phyloP scores from a whole-genome alignment of 176 grass and related monocot genomes.

The Paspalum vaginatum region DNA sequence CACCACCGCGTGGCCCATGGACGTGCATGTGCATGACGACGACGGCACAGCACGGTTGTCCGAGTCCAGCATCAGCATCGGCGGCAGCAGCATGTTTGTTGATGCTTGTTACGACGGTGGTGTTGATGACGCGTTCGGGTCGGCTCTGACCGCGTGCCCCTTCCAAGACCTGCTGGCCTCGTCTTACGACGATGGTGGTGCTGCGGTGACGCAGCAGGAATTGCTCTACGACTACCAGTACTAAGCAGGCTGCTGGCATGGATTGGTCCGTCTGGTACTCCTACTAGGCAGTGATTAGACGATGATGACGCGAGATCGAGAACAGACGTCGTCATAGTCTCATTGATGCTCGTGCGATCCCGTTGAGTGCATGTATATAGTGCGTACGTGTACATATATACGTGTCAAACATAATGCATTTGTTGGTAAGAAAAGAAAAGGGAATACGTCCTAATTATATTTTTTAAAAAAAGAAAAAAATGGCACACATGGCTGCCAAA shows the following conservation, averaged over 20 bases:
- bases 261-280: neutral
- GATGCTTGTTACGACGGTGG: neutral
- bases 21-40: conserved; percentile 18
- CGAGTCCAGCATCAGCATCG: conserved; percentile 11
- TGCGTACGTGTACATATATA: too few species aligned
- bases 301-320: neutral
- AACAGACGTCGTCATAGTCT: neutral
- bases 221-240: neutral
- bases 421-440: too few species aligned
- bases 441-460: too few species aligned
- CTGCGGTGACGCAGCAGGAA: neutral
- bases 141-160: neutral
- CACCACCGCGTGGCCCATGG: conserved; percentile 15
- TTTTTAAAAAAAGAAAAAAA: too few species aligned
- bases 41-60: conserved; percentile 11
- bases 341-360: too few species aligned
- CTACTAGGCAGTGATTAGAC: neutral
- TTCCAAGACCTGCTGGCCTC: conserved; percentile 46
- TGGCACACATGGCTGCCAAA: too few species aligned
- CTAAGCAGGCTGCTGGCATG: neutral
- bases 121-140: conserved; percentile 10
- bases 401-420: too few species aligned
- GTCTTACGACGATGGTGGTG: conserved; percentile 37
- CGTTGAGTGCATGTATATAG: too few species aligned
- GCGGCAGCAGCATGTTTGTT: conserved; percentile 4